Base-by-base conservation (phyloP, 192 early-diverging fungal species). In the Obelidium mucronatum region DNA sequence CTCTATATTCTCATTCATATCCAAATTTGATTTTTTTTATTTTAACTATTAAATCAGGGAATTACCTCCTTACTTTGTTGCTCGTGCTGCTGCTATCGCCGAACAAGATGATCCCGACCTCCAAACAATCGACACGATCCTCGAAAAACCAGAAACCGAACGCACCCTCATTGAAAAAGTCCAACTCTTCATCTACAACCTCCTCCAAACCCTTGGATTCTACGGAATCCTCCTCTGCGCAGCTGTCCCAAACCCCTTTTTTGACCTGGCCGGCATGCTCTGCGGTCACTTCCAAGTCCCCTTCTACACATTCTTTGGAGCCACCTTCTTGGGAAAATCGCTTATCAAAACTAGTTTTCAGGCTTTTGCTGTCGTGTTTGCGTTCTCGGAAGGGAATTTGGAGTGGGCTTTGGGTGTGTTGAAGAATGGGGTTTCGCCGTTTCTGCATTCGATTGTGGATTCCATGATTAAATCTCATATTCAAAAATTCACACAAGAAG, bases 251-350 rank as follows among this genome's bases (percentile, higher is more conserved):
- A 98, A 98, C 67, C 96, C 96, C 17, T 82, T 98, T 51, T 98
- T 98, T 82, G 97, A 98, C 73, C 86, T 98, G 40, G 97, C 97
- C 40, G 97, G 97, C 26, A 97, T 98, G 51, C 91, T 95, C 3
- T 97, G 96, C 76, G 97, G 97, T 0, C 93, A 95, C 76, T 97
- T 96, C 75, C 78, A 90, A 48, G 89, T 98, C 0, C 94, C 95
- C 22, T 97, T 98, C 79, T 85, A 87, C 76, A 98, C 96, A 5
- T 98, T 97, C 82, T 98, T 96, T 82, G 95, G 95, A 0, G 97
- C 97, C 0, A 98, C 97, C 2, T 91, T 98, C 63, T 74, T 98
- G 26, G 97, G 97, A 53, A 98, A 98, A 80, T 94, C 97, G 0
- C 76, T 93, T 31, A 84, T 98, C 60, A 98, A 98, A 77, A 90